Evolutionary conservation across 1,284 basidiomycete genomes (phyloP), one percentile per base, ranked within the genome.

Genomic region (Meira nashicola): DNA sequence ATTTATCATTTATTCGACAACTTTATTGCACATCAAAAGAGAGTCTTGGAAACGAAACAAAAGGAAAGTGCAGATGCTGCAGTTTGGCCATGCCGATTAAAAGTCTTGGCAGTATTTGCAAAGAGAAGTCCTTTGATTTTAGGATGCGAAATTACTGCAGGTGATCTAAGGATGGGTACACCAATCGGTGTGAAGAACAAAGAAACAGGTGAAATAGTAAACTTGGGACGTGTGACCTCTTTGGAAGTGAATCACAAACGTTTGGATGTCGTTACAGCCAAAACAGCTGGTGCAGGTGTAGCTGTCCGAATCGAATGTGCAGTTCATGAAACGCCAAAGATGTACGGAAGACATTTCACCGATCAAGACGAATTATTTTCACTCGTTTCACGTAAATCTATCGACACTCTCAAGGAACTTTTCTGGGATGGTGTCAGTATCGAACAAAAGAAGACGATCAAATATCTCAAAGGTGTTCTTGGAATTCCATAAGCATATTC

Each of bases 291-390:
- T 74, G 94, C 85, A 61, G 94, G 94, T 79, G 94, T 97, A 17
- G 95, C 95, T 0, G 90, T 98, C 77, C 97, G 97, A 84, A 96
- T 98, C 66, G 95, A 99, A 79, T 89, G 95, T 76, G 92, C 92
- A 1, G 88, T 92, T 4, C 93, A 98, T 80, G 90, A 97, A 80
- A 89, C 89, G 40, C 87, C 92, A 14, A 94, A 93, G 81, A 89
- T 71, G 64, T 77, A 69, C 25, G 75, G 75, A 10, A 85, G 89
- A 59, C 90, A 92, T 79, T 95, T 99, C 78, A 92, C 95, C 77
- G 93, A 97, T 55, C 91, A 92, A 80, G 94, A 98, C 79, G 92
- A 95, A 71, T 79, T 97, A 43, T 84, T 94, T 57, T 93, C 91
- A 62, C 88, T 90, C 64, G 89, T 98, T 77, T 88, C 90, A 48